phyloP scores from a whole-genome alignment of 495 filamentous ascomycete genomes.

The Symbiotaphrina buchneri region DNA sequence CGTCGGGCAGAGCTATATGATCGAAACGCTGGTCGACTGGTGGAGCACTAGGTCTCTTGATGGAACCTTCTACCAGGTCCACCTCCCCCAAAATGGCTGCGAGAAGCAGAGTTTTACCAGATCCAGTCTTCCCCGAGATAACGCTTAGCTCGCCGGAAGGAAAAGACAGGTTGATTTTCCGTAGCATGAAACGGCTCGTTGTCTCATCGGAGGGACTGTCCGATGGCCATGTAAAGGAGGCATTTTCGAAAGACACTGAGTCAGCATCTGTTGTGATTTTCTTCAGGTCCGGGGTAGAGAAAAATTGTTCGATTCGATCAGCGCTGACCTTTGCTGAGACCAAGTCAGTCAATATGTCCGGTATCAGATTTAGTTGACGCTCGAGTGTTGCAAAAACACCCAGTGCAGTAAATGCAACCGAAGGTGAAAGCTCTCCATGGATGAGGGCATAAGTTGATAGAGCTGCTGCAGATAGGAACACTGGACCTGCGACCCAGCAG shows the following conservation, averaged over 20 bases:
- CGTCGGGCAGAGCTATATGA: slow-evolving; percentile 30
- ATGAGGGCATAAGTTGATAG: slow-evolving; percentile 43
- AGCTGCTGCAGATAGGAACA: slow-evolving; percentile 49
- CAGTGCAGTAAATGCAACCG: slow-evolving; percentile 64
- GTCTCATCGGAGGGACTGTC: slow-evolving; percentile 30
- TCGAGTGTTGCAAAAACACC: slow-evolving; percentile 54
- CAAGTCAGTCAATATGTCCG: too few relatives aligned
- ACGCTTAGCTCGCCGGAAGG: slow-evolving; percentile 48
- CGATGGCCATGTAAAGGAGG: slow-evolving; percentile 66
- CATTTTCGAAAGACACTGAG: slow-evolving; percentile 40
- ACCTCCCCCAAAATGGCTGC: slow-evolving; percentile 42
- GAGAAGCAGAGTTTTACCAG: slow-evolving; percentile 43
- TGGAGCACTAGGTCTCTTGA: slow-evolving; percentile 26
- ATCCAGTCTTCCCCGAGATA: slow-evolving; percentile 42
- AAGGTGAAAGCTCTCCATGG: slow-evolving; percentile 38
- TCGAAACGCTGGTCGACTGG: slow-evolving; percentile 23
- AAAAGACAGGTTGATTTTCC: slow-evolving; percentile 37
- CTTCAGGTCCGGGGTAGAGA: slow-evolving; percentile 40
- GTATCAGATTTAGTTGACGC: slow-evolving; percentile 37
- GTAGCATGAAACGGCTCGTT: slow-evolving; percentile 36
- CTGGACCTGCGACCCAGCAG: slow-evolving; percentile 53
- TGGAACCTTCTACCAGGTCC: slow-evolving; percentile 25
- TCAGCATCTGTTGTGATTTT: slow-evolving; percentile 29
- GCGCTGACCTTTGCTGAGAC: too few relatives aligned
- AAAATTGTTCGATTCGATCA: slow-evolving; percentile 49